A percentile compares a stretch with the other conserved stretches of the same genome.
These are phyloP conservation scores for Lepidopterella palustris DNA, from an alignment of 495 filamentous ascomycete genomes.

Conservation along the genomic window DNA sequence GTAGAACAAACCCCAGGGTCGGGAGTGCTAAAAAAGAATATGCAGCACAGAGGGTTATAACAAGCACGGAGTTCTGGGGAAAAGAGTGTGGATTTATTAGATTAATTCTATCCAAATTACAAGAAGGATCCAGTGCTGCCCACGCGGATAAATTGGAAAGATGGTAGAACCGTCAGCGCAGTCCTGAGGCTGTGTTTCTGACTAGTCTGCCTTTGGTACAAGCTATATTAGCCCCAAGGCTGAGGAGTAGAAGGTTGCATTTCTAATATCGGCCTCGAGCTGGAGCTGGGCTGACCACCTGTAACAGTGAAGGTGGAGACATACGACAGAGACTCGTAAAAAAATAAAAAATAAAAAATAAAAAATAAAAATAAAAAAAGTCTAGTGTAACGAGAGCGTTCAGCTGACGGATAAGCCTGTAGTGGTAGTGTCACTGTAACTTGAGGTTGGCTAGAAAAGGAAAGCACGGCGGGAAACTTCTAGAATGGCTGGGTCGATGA, in stretches of 20 bases:
- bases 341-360: neutral
- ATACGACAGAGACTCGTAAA: neutral
- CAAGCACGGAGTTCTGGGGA: neutral
- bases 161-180: neutral
- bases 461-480: no score
- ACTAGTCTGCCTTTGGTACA: neutral
- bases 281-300: slow-evolving; percentile 1
- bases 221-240: neutral
- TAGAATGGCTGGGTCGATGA: neutral
- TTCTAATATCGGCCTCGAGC: neutral
- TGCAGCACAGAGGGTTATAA: neutral
- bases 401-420: slow-evolving; percentile 2
- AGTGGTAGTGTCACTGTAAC: slow-evolving; percentile 1
- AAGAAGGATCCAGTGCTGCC: neutral
- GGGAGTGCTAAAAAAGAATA: neutral
- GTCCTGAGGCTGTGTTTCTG: neutral
- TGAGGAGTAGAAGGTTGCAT: slow-evolving; percentile 1
- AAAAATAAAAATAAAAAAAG: no score
- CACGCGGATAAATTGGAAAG: neutral
- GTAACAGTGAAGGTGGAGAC: neutral
- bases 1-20: neutral
- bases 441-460: neutral
- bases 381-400: neutral
- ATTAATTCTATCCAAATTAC: neutral
- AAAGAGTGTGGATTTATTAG: neutral